phyloP scores from a whole-genome alignment of 225 moss, liverwort and hornwort species.

The Ulota crispa region DNA sequence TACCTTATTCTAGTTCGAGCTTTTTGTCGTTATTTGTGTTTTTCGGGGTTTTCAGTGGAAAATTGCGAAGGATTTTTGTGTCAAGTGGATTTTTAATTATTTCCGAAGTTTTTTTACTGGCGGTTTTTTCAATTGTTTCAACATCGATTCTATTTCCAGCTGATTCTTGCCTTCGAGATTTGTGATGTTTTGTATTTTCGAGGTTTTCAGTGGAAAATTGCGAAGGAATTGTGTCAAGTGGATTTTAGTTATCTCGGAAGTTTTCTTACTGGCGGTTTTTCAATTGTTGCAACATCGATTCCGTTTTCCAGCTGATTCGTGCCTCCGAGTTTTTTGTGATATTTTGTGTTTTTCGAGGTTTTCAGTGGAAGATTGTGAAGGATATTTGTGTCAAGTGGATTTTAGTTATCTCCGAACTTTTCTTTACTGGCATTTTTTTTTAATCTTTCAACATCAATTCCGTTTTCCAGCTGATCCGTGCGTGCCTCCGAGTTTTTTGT shows the following conservation, averaged over 20 bases:
- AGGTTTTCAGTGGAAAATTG: slow-evolving; percentile 11
- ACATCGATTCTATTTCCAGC: neutral
- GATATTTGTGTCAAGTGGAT: neutral
- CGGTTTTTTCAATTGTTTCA: too few species aligned
- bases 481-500: neutral
- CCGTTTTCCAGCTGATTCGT: neutral
- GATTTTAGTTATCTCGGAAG: neutral
- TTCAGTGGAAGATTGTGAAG: neutral
- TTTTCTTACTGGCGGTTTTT: too few species aligned
- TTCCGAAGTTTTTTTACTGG: neutral
- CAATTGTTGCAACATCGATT: neutral
- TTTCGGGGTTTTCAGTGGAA: slow-evolving; percentile 11
- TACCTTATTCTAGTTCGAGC: neutral
- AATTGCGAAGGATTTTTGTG: slow-evolving; percentile 4
- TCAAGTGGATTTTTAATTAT: neutral
- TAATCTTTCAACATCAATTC: neutral
- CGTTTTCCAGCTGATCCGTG: neutral
- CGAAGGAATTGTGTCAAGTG: neutral
- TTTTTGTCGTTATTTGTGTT: neutral
- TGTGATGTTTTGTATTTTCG: neutral
- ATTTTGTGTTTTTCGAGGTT: slow-evolving; percentile 12
- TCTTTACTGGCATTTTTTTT: too few species aligned
- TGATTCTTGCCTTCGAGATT: neutral
- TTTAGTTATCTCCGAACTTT: neutral
- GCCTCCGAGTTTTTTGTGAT: neutral